Percentiles rank a stretch among this genome's conserved stretches.
phyloP scores from a whole-genome alignment of 768 basidiomycete genomes.

The Galerina sulciceps region DNA sequence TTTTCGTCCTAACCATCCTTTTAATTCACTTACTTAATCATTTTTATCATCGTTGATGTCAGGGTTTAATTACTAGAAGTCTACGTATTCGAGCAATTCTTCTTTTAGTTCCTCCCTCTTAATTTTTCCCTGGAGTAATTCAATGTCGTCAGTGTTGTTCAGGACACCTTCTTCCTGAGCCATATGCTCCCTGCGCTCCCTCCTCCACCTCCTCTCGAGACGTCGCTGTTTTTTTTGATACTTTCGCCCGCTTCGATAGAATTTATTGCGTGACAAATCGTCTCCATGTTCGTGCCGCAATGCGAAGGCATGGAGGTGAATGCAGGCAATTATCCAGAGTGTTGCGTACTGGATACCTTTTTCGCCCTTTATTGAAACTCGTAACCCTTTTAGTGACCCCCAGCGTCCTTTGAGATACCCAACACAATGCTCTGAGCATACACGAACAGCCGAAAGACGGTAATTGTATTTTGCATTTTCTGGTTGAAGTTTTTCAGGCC shows the following conservation, averaged over 20 bases:
- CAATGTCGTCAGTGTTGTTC: conserved; percentile 13
- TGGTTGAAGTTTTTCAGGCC: conserved; percentile 22
- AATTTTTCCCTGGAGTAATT: conserved; percentile 20
- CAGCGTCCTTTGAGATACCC: conserved; percentile 34
- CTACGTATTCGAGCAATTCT: conserved; percentile 10
- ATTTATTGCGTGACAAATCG: conserved; percentile 7
- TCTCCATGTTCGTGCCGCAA: conserved; percentile 22
- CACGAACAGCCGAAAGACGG: conserved; percentile 27
- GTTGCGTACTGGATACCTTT: conserved; percentile 19
- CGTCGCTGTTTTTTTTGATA: conserved; percentile 1
- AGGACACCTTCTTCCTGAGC: conserved; percentile 5
- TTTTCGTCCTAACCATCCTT: not conserved
- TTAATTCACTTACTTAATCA: not conserved
- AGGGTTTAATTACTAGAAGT: not conserved
- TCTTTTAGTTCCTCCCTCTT: conserved; percentile 25
- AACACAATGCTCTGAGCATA: conserved; percentile 34
- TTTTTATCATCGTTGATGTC: not conserved
- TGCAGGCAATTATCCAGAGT: conserved; percentile 33
- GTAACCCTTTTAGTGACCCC: conserved; percentile 27
- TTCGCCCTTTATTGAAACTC: conserved; percentile 24
- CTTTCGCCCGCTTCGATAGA: conserved; percentile 1
- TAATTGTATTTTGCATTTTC: conserved; percentile 26
- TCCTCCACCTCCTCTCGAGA: not conserved
- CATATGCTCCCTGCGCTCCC: not conserved
- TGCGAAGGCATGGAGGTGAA: conserved; percentile 34